phyloP scores from a whole-genome alignment of 192 early-diverging fungal species.

The Mortierella alpina region DNA sequence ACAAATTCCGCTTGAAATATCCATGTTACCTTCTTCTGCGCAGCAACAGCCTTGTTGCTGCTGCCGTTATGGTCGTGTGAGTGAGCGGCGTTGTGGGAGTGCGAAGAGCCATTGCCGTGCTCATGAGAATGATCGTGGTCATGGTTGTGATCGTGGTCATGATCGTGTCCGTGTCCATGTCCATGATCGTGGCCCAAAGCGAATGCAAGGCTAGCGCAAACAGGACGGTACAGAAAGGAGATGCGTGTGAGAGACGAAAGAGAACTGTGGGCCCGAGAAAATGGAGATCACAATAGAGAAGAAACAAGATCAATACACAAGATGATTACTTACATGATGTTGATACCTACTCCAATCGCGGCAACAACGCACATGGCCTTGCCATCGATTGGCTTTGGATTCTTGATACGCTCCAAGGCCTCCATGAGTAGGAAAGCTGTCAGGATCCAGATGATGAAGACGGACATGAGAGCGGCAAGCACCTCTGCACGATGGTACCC shows the following conservation, averaged over 20 bases:
- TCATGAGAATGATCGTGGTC: constrained; percentile 24
- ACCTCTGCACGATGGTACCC: constrained; percentile 86
- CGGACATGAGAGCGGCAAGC: constrained; percentile 79
- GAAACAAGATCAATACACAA: background rate
- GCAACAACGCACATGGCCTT: constrained; percentile 79
- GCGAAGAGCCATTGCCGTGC: constrained; percentile 21
- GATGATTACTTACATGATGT: constrained; percentile 69
- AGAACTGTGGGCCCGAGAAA: background rate
- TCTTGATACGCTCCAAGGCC: constrained; percentile 73
- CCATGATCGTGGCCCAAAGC: constrained; percentile 61
- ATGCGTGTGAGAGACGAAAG: background rate
- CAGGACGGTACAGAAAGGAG: background rate
- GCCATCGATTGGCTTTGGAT: constrained; percentile 74
- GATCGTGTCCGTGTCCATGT: constrained; percentile 57
- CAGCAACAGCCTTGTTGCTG: constrained; percentile 12
- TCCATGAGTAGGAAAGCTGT: constrained; percentile 76
- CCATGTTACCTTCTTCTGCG: constrained; percentile 31
- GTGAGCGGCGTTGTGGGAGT: constrained; percentile 20
- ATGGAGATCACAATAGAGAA: background rate
- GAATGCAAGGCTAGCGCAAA: constrained; percentile 57
- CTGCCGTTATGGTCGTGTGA: constrained; percentile 19
- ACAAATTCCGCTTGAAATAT: background rate
- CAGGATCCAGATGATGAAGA: constrained; percentile 83
- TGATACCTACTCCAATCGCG: constrained; percentile 76
- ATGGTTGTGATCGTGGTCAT: constrained; percentile 44